These are phyloP conservation scores for Solanum pennellii DNA, from an alignment of 257 asterid species.

Conservation along the genomic window DNA sequence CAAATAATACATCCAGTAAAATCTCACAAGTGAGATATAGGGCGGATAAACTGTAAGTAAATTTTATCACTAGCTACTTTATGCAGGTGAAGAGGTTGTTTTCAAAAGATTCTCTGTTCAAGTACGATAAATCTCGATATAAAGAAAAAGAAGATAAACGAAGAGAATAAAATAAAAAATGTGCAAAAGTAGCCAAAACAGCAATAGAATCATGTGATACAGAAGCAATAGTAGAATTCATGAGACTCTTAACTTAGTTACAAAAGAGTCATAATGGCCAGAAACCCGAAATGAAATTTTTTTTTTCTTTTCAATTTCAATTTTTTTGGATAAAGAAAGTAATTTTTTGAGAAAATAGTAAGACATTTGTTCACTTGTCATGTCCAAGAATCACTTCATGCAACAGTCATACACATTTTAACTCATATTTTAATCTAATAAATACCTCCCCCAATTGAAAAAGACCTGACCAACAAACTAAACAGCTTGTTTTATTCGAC, in stretches of 20 bases:
- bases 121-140: rapidly evolving
- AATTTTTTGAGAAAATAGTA: background rate
- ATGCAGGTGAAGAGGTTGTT: too few relatives aligned
- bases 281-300: background rate
- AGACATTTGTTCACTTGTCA: background rate
- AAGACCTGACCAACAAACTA: background rate
- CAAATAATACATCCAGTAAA: rapidly evolving
- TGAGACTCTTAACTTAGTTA: background rate
- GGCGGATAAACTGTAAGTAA: rapidly evolving
- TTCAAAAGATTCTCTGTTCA: background rate
- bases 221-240: background rate
- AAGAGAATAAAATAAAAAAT: too few relatives aligned
- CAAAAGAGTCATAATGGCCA: background rate
- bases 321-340: too few relatives aligned
- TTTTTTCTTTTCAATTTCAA: too few relatives aligned
- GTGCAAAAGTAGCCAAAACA: background rate
- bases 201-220: background rate
- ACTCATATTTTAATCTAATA: background rate
- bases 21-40: too few relatives aligned
- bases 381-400: background rate
- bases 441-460: background rate
- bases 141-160: too few relatives aligned
- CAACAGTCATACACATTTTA: background rate
- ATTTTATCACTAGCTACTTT: background rate
- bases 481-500: background rate